Percentiles rank a stretch among this genome's conserved stretches.
phyloP scores from a whole-genome alignment of 257 asterid species.

The Solanum chiquidenum region DNA sequence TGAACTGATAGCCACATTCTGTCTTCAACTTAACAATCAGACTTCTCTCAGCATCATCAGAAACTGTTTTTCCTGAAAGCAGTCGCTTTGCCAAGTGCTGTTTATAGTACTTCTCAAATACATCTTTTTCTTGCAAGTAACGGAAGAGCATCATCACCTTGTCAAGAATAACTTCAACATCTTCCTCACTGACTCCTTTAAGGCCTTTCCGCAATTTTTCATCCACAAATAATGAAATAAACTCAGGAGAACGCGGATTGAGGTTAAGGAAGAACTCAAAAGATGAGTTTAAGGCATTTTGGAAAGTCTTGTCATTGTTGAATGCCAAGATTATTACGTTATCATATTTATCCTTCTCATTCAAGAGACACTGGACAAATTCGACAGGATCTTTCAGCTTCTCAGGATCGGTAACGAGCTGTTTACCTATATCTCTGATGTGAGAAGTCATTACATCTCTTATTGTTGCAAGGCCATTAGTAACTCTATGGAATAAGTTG shows the following conservation, averaged over 20 bases:
- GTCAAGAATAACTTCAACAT: slow-evolving; percentile 68
- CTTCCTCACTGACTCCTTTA: slow-evolving; percentile 83
- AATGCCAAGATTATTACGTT: slow-evolving; percentile 56
- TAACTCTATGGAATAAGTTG: slow-evolving; percentile 55
- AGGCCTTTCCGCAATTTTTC: slow-evolving; percentile 76
- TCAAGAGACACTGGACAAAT: slow-evolving; percentile 68
- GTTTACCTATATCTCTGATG: slow-evolving; percentile 73
- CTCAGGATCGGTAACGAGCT: slow-evolving; percentile 89
- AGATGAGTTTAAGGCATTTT: slow-evolving; percentile 78
- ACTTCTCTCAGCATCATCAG: slow-evolving; percentile 92
- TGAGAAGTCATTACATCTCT: slow-evolving; percentile 79
- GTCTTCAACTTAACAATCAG: slow-evolving; percentile 78
- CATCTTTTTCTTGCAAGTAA: slow-evolving; percentile 88
- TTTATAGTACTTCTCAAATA: slow-evolving; percentile 84
- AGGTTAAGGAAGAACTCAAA: slow-evolving; percentile 80
- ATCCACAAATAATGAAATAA: slow-evolving; percentile 74
- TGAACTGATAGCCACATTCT: slow-evolving; percentile 83
- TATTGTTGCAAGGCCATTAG: slow-evolving; percentile 59
- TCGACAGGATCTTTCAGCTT: slow-evolving; percentile 81
- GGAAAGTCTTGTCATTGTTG: slow-evolving; percentile 75
- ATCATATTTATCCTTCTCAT: slow-evolving; percentile 69
- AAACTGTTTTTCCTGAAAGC: slow-evolving; percentile 67
- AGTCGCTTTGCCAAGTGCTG: slow-evolving; percentile 90
- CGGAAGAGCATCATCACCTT: slow-evolving; percentile 90
- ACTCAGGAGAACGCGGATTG: slow-evolving; percentile 86